Conservation (phyloP, 495 filamentous ascomycete species). For the Chaetomium fimeti region DNA sequence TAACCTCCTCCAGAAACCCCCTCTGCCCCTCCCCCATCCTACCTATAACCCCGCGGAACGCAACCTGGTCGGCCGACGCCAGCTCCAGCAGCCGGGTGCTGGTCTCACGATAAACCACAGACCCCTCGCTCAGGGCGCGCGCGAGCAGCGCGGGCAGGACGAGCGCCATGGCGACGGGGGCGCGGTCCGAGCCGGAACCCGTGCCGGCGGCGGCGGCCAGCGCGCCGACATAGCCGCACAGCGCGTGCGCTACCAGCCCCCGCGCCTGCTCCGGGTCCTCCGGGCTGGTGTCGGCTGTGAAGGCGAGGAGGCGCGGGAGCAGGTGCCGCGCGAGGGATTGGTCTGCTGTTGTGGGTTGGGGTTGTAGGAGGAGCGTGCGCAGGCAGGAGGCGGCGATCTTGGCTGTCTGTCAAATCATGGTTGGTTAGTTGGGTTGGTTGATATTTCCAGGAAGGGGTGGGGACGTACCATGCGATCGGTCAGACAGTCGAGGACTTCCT, state of each 20-base stretch:
- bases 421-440: constrained; percentile 13
- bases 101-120: constrained; percentile 66
- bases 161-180: constrained; percentile 63
- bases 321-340: constrained; percentile 71
- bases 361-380: constrained; percentile 71
- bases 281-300: constrained; percentile 62
- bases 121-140: constrained; percentile 57
- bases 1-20: constrained; percentile 76
- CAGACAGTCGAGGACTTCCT: constrained; percentile 80
- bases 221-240: constrained; percentile 56
- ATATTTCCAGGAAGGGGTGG: not conserved
- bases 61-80: constrained; percentile 66
- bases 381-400: constrained; percentile 87
- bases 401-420: constrained; percentile 56
- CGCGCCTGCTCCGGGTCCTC: constrained; percentile 75
- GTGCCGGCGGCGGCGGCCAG: not conserved
- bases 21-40: constrained; percentile 69
- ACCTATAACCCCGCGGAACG: constrained; percentile 73
- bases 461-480: constrained; percentile 65
- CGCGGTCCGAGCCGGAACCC: constrained; percentile 45
- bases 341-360: constrained; percentile 61
- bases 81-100: constrained; percentile 75
- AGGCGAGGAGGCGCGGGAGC: constrained; percentile 71
- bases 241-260: constrained; percentile 64
- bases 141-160: constrained; percentile 77